Base-by-base conservation (phyloP, 192 early-diverging fungal genomes). In the Paraglomus occultum region DNA sequence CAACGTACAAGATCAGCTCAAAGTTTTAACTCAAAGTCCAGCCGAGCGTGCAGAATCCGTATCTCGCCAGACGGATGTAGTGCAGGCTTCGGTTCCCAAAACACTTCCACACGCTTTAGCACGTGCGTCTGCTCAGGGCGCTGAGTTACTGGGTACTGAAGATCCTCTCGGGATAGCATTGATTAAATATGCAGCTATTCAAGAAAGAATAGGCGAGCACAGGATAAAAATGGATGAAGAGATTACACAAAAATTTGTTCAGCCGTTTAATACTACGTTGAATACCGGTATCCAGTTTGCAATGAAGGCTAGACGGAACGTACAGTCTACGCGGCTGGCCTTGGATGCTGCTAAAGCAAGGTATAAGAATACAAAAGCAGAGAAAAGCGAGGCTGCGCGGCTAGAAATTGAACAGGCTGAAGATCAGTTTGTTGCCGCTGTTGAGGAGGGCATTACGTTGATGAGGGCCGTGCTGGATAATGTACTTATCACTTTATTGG, bases 381-480 rank as follows among this genome's bases (percentile, higher is more conserved):
- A 90, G 42, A 76, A 78, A 38, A 87, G 85, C 8, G 95, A 96
- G 46, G 88, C 80, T 42, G 85, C 85, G 22, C 84, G 93, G 23
- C 72, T 84, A 6, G 94, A 97, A 62, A 91, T 96, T n/a, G 92
- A 95, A 73, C 80, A 88, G 45, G 89, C 93, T 15, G 95, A 99
- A 77, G 97, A 98, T 83, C 87, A 90, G 60, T 98, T 97, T 87
- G 94, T 98, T 7, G 91, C 90, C 12, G 90, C 92, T 6, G 90
- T 99, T 38, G 95, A 98, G 74, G 94, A 97, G 73, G 93, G 94
- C 17, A 99, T 94, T 77, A 89, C 82, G 8, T 85, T 95, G 67
- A 99, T 99, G 97, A 92, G 91, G 74, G 79, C 88, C 22, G 93
- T 95, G 8, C 85, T 98, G 31, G 95, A 94, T 72, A 92, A 82